A percentile compares a stretch with the other conserved stretches of the same genome.
Conservation (phyloP, 805 yeast genomes). For the Lipomyces spencermartinsiae region DNA sequence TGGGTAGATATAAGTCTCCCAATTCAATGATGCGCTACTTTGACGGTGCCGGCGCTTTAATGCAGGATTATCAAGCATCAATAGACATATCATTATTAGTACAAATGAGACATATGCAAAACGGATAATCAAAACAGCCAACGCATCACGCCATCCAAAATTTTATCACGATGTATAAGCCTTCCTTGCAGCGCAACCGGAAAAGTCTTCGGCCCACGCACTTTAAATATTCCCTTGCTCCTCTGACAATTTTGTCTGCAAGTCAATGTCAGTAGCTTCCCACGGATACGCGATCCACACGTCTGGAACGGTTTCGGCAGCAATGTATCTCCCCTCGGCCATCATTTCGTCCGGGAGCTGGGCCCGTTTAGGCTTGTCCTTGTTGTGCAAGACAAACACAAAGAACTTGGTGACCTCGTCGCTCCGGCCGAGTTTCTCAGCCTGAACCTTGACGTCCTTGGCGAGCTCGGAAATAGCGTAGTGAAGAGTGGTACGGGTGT, state of each 20-base stretch:
- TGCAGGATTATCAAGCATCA: background rate
- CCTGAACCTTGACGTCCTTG: constrained; percentile 67
- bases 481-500: constrained; percentile 86
- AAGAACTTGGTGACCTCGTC: constrained; percentile 70
- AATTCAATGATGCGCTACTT: background rate
- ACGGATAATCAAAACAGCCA: background rate
- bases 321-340: constrained; percentile 68
- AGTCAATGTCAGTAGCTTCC: constrained; percentile 84
- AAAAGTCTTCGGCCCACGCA: background rate
- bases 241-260: constrained; percentile 69
- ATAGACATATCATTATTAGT: background rate
- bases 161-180: background rate
- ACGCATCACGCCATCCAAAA: constrained; percentile 1
- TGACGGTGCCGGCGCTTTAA: background rate
- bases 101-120: background rate
- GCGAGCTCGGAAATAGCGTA: constrained; percentile 80
- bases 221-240: constrained; percentile 66
- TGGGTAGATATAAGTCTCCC: background rate
- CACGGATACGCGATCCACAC: constrained; percentile 90
- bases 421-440: constrained; percentile 62
- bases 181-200: background rate
- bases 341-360: constrained; percentile 68
- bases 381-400: constrained; percentile 83
- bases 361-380: constrained; percentile 80
- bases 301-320: constrained; percentile 77